phyloP scores from a whole-genome alignment of 306 rosid genomes.

The Cyclanthera cordifolia region DNA sequence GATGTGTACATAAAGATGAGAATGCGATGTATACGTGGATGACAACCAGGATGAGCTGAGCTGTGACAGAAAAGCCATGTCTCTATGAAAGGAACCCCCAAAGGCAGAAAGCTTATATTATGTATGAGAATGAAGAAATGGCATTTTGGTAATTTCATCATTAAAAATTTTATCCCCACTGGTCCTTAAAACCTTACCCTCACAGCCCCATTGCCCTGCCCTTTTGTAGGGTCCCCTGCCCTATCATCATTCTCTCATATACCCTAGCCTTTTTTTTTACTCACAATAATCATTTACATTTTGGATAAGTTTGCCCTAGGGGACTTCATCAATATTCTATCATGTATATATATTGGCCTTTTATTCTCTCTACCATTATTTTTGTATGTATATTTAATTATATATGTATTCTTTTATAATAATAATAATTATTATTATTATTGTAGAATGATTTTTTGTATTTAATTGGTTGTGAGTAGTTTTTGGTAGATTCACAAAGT shows the following conservation, averaged over 20 bases:
- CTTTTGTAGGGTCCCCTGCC: constrained; percentile 5
- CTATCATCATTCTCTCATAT: background rate
- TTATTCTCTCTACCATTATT: background rate
- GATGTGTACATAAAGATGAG: background rate
- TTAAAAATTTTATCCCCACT: background rate
- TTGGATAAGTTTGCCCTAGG: background rate
- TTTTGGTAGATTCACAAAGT: background rate
- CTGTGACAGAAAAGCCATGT: constrained; percentile 8
- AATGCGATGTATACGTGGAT: constrained; percentile 10
- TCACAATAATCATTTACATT: background rate
- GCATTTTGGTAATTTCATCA: background rate
- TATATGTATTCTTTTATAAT: background rate
- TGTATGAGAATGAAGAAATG: background rate
- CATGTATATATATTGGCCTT: background rate
- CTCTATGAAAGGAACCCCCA: no score
- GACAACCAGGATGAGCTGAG: constrained; percentile 9
- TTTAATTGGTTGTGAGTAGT: background rate
- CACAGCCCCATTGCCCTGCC: background rate
- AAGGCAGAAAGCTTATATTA: background rate
- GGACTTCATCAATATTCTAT: background rate
- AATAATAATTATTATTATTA: background rate
- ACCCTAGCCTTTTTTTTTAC: background rate
- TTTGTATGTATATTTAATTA: background rate
- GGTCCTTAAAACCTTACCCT: background rate
- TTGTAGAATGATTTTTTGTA: background rate